phyloP scores from a whole-genome alignment of 1,139 yeast genomes.

The Arxiozyma bovina region DNA sequence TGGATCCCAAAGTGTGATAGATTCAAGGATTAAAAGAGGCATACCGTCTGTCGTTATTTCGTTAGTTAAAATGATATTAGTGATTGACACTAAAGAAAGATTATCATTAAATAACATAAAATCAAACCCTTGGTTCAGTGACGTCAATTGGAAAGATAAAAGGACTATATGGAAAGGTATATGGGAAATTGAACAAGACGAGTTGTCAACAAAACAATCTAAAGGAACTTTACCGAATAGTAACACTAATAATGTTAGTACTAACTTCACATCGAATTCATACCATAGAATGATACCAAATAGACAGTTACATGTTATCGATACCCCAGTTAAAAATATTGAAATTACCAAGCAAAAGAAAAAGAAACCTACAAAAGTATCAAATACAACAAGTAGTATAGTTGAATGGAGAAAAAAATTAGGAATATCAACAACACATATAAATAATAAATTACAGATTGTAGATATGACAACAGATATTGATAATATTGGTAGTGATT shows the following conservation, averaged over 20 bases:
- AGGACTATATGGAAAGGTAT: slow-evolving; percentile 55
- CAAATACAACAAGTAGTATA: slow-evolving; percentile 28
- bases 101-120: slow-evolving; percentile 57
- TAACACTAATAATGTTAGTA: not conserved
- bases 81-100: slow-evolving; percentile 56
- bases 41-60: slow-evolving; percentile 41
- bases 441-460: not conserved
- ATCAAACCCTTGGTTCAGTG: slow-evolving; percentile 64
- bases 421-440: slow-evolving; percentile 17
- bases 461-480: slow-evolving; percentile 4
- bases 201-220: not conserved
- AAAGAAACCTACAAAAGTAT: slow-evolving; percentile 25
- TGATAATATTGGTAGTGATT: slow-evolving; percentile 2
- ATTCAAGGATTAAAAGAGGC: not conserved
- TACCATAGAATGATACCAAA: slow-evolving; percentile 9
- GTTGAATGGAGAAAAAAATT: slow-evolving; percentile 31
- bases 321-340: slow-evolving; percentile 23
- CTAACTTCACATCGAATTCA: not conserved
- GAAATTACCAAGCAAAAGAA: slow-evolving; percentile 25
- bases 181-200: slow-evolving; percentile 19
- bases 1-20: slow-evolving; percentile 7
- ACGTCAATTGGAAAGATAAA: slow-evolving; percentile 55
- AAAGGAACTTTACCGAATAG: not conserved
- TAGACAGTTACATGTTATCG: slow-evolving; percentile 23
- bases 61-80: slow-evolving; percentile 47